Evolutionary conservation across 257 asterid genomes (phyloP).

Genomic region (Solanum infundibuliforme): DNA sequence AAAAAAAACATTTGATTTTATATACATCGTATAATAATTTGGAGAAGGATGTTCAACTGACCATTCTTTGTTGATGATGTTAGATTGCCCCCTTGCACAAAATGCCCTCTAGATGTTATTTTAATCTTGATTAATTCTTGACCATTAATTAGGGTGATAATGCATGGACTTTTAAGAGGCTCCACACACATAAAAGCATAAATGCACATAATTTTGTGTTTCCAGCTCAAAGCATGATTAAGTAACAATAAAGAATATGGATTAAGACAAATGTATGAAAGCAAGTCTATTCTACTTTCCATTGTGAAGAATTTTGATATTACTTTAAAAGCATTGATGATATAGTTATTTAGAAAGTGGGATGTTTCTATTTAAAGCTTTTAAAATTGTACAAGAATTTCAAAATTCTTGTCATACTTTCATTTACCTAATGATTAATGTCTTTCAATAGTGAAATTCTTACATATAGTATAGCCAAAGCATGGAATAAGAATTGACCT

Average conservation of each 20-base stretch:
- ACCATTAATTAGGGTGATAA: neutral
- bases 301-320: neutral
- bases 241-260: neutral
- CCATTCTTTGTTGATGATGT: neutral
- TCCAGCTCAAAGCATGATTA: neutral
- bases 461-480: neutral
- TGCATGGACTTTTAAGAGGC: neutral
- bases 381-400: neutral
- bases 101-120: neutral
- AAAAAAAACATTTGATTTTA: neutral
- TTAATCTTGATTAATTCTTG: neutral
- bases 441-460: neutral
- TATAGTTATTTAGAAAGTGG: neutral
- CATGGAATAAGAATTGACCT: neutral
- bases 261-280: neutral
- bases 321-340: neutral
- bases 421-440: neutral
- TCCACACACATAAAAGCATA: neutral
- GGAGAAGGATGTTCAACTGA: neutral
- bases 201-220: neutral
- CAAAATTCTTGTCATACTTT: neutral
- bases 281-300: neutral
- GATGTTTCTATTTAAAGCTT: neutral
- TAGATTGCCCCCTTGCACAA: neutral
- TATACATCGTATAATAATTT: neutral